A percentile compares a stretch with the other conserved stretches of the same genome.
Evolutionary conservation across 2,329 filamentous ascomycete genomes (phyloP).

Genomic region (Aspergillus piperis): DNA sequence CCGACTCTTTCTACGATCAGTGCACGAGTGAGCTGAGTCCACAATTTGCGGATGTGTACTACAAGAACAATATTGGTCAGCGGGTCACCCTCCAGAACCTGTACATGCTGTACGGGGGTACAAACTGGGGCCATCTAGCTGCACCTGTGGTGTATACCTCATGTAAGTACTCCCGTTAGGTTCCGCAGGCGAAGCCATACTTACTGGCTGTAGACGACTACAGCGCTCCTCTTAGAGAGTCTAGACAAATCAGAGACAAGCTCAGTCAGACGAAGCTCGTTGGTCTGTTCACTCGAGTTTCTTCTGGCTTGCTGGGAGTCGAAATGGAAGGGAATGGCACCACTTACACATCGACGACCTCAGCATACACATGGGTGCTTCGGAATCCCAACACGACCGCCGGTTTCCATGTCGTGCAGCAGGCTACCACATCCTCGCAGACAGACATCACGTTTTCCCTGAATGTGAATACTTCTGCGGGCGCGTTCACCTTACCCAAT

Average conservation of each 20-base stretch:
- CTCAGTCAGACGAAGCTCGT: conserved; percentile 58
- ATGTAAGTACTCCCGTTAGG: conserved; percentile 14
- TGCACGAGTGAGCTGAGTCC: conserved; percentile 50
- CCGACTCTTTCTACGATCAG: conserved; percentile 52
- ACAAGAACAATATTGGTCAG: conserved; percentile 58
- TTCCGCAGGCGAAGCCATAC: neutral
- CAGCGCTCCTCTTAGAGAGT: conserved; percentile 56
- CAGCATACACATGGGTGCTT: conserved; percentile 55
- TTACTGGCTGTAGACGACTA: conserved; percentile 38
- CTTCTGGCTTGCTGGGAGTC: conserved; percentile 53
- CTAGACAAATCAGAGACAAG: conserved; percentile 55
- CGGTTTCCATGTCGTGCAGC: conserved; percentile 55
- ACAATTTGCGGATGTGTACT: conserved; percentile 57
- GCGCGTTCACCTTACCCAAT: conserved; percentile 41
- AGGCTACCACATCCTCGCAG: conserved; percentile 49
- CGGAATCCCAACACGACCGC: conserved; percentile 53
- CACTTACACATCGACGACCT: conserved; percentile 44
- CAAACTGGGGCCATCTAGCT: conserved; percentile 57
- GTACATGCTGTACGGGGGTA: conserved; percentile 59
- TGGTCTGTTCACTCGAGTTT: conserved; percentile 56
- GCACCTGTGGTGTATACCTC: conserved; percentile 53
- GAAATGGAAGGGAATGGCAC: conserved; percentile 59
- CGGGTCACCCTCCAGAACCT: conserved; percentile 51
- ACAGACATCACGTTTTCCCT: conserved; percentile 50
- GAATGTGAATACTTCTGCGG: conserved; percentile 51